phyloP scores from a whole-genome alignment of 2,329 filamentous ascomycete genomes.

The Cytospora leucostoma region DNA sequence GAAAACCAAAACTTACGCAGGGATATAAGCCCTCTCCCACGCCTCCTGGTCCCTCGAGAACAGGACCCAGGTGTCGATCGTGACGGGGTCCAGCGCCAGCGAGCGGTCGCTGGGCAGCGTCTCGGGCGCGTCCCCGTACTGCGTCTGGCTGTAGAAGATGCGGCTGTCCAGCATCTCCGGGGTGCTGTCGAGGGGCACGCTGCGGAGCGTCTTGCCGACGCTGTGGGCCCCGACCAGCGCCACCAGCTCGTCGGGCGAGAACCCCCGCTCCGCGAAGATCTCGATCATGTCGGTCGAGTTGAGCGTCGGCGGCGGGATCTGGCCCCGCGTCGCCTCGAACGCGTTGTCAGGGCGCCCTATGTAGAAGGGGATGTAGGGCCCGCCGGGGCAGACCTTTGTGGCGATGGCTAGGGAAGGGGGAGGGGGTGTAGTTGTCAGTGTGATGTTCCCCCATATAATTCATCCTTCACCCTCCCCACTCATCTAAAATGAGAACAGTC shows the following conservation, averaged over 20 bases:
- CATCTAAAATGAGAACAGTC: no score
- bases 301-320: conserved; percentile 29
- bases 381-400: conserved; percentile 31
- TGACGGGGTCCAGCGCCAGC: conserved; percentile 32
- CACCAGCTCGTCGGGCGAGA: conserved; percentile 33
- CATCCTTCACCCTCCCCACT: not conserved
- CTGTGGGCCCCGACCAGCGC: conserved; percentile 35
- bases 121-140: conserved; percentile 30
- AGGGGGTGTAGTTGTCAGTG: conserved; percentile 7
- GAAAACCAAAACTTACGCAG: no score
- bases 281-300: conserved; percentile 29
- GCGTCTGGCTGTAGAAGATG: conserved; percentile 34
- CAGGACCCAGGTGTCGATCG: conserved; percentile 31
- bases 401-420: conserved; percentile 30
- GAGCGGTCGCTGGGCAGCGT: conserved; percentile 33
- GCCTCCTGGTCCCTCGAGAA: conserved; percentile 31
- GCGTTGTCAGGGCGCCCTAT: conserved; percentile 33
- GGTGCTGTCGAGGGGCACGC: conserved; percentile 32
- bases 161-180: conserved; percentile 31
- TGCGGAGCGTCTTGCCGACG: conserved; percentile 32
- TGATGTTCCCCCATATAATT: not conserved
- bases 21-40: conserved; percentile 33
- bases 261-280: conserved; percentile 32
- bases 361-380: conserved; percentile 33
- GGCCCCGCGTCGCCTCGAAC: conserved; percentile 28